A percentile compares a stretch with the other conserved stretches of the same genome.
Conservation (phyloP, 1,139 yeast species). For the Petasospora rhodanensis region DNA sequence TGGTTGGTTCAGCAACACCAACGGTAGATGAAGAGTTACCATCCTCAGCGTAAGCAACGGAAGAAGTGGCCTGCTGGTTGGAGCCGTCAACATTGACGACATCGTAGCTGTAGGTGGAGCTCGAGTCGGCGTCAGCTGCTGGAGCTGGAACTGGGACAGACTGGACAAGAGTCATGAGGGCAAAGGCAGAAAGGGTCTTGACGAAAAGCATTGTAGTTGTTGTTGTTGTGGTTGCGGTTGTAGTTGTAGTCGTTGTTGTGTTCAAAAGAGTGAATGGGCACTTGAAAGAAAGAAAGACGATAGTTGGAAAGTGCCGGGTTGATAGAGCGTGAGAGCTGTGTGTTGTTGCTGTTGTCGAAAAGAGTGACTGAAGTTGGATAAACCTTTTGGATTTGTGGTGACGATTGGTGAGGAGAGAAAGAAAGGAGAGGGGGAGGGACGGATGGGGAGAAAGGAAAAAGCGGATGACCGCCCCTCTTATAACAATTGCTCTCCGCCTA, state of each 20-base stretch:
- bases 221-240: slow-evolving; percentile 1
- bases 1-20: slow-evolving; percentile 21
- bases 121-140: slow-evolving; percentile 15
- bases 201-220: slow-evolving; percentile 19
- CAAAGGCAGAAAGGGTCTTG: slow-evolving; percentile 19
- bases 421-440: no score
- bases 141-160: slow-evolving; percentile 24
- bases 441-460: background rate
- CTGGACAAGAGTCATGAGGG: slow-evolving; percentile 15
- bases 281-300: slow-evolving; percentile 24
- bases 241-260: no score
- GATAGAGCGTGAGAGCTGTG: no score
- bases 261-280: slow-evolving; percentile 23
- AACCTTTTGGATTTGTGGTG: slow-evolving; percentile 1
- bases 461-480: no score
- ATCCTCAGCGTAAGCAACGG: slow-evolving; percentile 15
- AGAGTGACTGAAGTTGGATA: slow-evolving; percentile 20
- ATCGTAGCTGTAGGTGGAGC: slow-evolving; percentile 22
- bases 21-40: slow-evolving; percentile 14
- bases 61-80: slow-evolving; percentile 21
- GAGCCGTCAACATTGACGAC: slow-evolving; percentile 27
- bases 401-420: no score
- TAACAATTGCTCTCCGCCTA: no score
- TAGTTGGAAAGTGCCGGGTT: slow-evolving; percentile 25
- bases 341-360: no score